phyloP scores from a whole-genome alignment of 768 basidiomycete species.

The Tulasnella sp. region DNA sequence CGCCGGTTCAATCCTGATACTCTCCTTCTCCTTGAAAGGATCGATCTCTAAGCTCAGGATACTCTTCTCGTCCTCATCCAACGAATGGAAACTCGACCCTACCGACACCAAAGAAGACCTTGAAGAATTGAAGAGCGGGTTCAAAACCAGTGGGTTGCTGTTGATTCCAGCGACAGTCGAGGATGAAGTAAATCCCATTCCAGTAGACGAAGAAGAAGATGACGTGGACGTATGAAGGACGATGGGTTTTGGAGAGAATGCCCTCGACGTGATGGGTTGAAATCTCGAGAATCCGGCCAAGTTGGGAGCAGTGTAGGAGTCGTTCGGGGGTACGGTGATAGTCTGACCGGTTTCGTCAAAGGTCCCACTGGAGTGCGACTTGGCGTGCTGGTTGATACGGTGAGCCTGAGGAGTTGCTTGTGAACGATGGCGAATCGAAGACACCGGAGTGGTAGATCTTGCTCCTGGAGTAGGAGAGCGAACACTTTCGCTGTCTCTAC shows the following conservation, averaged over 20 bases:
- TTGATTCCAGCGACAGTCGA: slow-evolving; percentile 38
- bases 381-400: no score
- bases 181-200: slow-evolving; percentile 18
- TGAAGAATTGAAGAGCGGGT: slow-evolving; percentile 60
- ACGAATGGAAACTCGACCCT: slow-evolving; percentile 79
- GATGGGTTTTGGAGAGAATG: slow-evolving; percentile 6
- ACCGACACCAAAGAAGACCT: slow-evolving; percentile 65
- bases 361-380: no score
- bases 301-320: no score
- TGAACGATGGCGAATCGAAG: not conserved
- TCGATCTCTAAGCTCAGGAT: slow-evolving; percentile 10
- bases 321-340: no score
- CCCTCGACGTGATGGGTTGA: no score
- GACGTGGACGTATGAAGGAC: slow-evolving; percentile 9
- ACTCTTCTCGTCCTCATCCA: slow-evolving; percentile 44
- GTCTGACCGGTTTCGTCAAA: not conserved
- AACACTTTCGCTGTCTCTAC: no score
- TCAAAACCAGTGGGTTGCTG: slow-evolving; percentile 45
- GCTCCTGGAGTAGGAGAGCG: not conserved
- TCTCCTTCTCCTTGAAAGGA: slow-evolving; percentile 1
- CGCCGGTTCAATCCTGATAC: not conserved
- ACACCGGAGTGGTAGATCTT: not conserved
- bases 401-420: no score
- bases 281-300: no score
- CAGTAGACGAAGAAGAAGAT: slow-evolving; percentile 9